Conservation (phyloP, 129 eudicot species). For the Kitagawia praeruptora region DNA sequence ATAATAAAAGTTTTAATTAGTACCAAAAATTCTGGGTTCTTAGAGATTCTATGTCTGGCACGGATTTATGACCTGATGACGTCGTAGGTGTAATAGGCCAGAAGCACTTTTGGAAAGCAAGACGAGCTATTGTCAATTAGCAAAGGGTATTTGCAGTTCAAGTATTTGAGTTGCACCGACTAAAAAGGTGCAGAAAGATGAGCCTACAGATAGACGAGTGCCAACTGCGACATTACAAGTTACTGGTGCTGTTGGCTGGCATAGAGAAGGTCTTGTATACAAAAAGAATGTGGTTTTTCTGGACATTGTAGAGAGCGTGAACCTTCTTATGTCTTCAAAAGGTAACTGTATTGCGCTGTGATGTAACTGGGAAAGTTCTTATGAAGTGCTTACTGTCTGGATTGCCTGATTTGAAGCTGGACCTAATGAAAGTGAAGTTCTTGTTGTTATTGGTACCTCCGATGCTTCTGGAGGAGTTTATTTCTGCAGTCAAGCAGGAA, state of each 20-base stretch:
- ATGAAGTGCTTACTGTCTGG: conserved; percentile 99
- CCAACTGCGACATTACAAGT: conserved; percentile 98
- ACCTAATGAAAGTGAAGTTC: no score
- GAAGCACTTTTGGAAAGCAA: conserved; percentile 44
- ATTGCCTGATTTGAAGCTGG: conserved; percentile 97
- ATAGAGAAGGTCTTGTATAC: conserved; percentile 89
- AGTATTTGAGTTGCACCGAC: conserved; percentile 68
- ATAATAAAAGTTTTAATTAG: no score
- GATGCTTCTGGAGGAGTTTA: no score
- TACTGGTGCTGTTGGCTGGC: conserved; percentile 99
- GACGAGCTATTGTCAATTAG: conserved; percentile 49
- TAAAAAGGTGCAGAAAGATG: no score
- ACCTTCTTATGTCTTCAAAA: conserved; percentile 98
- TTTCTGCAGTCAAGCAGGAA: no score
- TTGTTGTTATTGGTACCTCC: no score
- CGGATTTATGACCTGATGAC: conserved; percentile 30
- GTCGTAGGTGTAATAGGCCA: conserved; percentile 48
- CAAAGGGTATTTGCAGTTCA: conserved; percentile 57
- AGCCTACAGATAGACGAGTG: conserved; percentile 88
- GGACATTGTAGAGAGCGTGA: conserved; percentile 97
- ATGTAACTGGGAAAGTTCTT: conserved; percentile 96
- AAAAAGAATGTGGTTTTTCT: conserved; percentile 97
- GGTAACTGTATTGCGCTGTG: conserved; percentile 90
- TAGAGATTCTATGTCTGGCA: conserved; percentile 22
- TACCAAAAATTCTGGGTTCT: no score